Percentiles rank a stretch among this genome's conserved stretches.
Conservation (phyloP, 805 yeast species). For the Cyberlindnera americana region DNA sequence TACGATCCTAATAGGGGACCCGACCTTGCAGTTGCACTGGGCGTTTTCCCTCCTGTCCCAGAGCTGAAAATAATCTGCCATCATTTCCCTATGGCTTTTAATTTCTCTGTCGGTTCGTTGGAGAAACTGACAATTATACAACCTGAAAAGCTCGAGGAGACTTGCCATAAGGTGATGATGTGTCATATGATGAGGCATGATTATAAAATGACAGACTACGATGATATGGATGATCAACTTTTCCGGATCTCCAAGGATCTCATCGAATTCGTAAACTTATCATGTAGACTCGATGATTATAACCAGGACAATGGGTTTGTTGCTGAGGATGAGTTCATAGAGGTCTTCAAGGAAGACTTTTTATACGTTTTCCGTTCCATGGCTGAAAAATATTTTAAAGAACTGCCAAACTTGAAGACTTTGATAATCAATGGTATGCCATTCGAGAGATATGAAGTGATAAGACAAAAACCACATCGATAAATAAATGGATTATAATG, state of each 20-base stretch:
- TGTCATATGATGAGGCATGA: neutral
- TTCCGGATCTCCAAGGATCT: conserved; percentile 16
- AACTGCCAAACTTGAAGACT: too few species aligned
- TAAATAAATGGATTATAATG: too few species aligned
- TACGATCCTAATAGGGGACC: too few species aligned
- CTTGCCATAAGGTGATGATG: neutral
- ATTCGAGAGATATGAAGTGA: too few species aligned
- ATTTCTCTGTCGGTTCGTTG: too few species aligned
- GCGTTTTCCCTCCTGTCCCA: too few species aligned
- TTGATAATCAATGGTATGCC: too few species aligned
- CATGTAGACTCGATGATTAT: conserved; percentile 21
- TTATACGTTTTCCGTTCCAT: conserved; percentile 2
- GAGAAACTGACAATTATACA: neutral
- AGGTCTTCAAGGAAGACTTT: conserved; percentile 1
- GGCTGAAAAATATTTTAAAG: neutral
- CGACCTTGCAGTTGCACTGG: too few species aligned
- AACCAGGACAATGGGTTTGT: conserved; percentile 4
- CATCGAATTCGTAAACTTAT: conserved; percentile 17
- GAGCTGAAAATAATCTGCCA: too few species aligned
- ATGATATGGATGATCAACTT: conserved; percentile 19
- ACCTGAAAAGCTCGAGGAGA: neutral
- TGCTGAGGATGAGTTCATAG: neutral
- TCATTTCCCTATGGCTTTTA: too few species aligned
- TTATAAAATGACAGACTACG: too few species aligned
- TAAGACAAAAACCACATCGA: too few species aligned